Evolutionary conservation across 1,284 basidiomycete species (phyloP), one percentile per base, ranked within the genome.

Genomic region (Chiua sp.): DNA sequence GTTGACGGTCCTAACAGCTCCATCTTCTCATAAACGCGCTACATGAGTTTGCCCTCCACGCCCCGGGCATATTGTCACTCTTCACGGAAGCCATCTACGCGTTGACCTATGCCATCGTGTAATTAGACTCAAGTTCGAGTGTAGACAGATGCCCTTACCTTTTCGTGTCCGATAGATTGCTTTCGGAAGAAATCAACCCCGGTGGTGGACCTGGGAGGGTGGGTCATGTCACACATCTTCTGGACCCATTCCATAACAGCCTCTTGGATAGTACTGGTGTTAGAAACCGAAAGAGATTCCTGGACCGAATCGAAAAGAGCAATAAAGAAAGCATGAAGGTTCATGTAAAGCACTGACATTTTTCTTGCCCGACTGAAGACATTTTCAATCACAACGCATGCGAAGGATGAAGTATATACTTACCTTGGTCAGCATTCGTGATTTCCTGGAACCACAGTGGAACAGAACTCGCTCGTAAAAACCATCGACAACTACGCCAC

Each of bases 221-320:
- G 8, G 26, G 35, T 33, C 44, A 56, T n/a, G 35, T 59, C 47
- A 18, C 57, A 59, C 53, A 59, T 59, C 23, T 50, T 18, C n/a
- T 30, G 12, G 7, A 7, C 44, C 57, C 57, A 59, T 20, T 7
- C 1, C 44, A 56, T 42, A 15, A 51, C 32, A 1, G 6, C 12
- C 10, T 20, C 53, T n/a, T 37, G 33, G 10, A 30, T 15, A 8
- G 8, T 26, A 5, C 6, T 7, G 30, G 52, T 51, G 16, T 35
- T 22, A 22, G 35, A 7, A 12, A 8, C 35, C 15, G 32, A 32
- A n/a, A 69, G 44, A 15, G 32, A 7, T 50, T 49, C 53, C 2
- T 35, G 32, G 7, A 68, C 16, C 2, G 35, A 32, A 1, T 61
- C 26, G 23, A 68, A 70, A 26, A 70, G 39, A 13, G 59, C 51